Conservation (phyloP, 768 basidiomycete species). For the Boletus sensibilis region DNA sequence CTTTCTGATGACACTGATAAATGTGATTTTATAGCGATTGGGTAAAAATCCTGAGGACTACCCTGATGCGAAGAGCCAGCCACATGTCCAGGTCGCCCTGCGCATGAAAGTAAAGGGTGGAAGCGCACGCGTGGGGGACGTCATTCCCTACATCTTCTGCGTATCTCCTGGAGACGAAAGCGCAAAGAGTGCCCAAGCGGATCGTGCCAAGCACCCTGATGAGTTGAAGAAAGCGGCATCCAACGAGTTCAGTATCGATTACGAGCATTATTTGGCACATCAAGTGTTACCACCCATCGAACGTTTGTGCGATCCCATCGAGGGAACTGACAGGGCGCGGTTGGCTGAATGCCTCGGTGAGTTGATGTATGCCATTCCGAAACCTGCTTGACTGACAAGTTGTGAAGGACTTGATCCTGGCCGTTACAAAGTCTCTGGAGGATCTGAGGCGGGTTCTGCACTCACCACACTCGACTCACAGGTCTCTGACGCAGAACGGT, state of each 20-base stretch:
- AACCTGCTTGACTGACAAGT: not conserved
- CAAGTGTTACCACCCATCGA: constrained; percentile 95
- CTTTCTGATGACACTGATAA: not conserved
- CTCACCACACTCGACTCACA: constrained; percentile 87
- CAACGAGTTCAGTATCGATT: constrained; percentile 72
- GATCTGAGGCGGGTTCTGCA: constrained; percentile 52
- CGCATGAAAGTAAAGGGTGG: constrained; percentile 84
- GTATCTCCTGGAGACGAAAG: constrained; percentile 67
- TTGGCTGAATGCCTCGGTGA: constrained; percentile 93
- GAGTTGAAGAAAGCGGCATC: constrained; percentile 72
- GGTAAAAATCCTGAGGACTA: constrained; percentile 98
- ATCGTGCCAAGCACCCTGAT: constrained; percentile 90
- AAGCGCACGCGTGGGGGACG: constrained; percentile 82
- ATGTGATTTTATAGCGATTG: constrained; percentile 58
- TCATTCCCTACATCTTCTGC: constrained; percentile 96
- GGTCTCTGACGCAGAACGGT: constrained; percentile 84
- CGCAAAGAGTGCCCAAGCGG: constrained; percentile 78
- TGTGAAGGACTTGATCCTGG: constrained; percentile 57
- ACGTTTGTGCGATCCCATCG: constrained; percentile 93
- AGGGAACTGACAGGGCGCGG: constrained; percentile 89
- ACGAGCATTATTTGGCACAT: constrained; percentile 85
- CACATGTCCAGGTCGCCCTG: constrained; percentile 95
- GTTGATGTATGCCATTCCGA: constrained; percentile 16
- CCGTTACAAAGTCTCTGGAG: constrained; percentile 47
- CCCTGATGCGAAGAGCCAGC: constrained; percentile 91